Percentiles rank a stretch among this genome's conserved stretches.
Evolutionary conservation across 2,329 filamentous ascomycete species (phyloP).

Genomic region (Colletotrichum karsti): DNA sequence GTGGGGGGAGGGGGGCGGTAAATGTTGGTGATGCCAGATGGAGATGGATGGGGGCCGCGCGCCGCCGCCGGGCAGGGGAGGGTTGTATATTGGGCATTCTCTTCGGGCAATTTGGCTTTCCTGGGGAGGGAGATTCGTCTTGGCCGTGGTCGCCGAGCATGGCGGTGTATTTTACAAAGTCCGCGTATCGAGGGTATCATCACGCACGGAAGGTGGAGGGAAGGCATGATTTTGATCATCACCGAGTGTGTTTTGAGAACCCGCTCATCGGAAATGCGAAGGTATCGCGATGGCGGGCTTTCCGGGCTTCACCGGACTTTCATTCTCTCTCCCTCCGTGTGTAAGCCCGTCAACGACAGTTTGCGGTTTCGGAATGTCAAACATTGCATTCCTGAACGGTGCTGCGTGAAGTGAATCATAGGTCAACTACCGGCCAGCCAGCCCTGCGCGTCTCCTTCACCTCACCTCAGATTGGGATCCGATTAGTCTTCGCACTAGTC

Average conservation of each 20-base stretch:
- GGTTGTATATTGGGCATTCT: too few species aligned
- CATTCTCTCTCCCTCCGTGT: rapidly evolving
- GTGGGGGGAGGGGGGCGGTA: slow-evolving; percentile 4
- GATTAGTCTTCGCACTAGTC: neutral
- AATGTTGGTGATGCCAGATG: too few species aligned
- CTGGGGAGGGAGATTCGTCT: too few species aligned
- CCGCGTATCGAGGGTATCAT: too few species aligned
- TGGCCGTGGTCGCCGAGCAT: too few species aligned
- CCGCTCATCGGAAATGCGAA: neutral
- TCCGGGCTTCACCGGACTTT: neutral
- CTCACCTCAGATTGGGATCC: neutral
- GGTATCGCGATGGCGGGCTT: neutral
- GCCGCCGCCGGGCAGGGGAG: too few species aligned
- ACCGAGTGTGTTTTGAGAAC: too few species aligned
- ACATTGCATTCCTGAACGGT: too few species aligned
- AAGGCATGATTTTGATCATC: neutral
- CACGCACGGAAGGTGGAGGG: too few species aligned
- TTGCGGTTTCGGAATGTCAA: neutral
- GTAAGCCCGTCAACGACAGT: too few species aligned
- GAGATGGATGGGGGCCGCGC: neutral
- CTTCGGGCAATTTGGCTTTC: too few species aligned
- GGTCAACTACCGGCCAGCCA: neutral
- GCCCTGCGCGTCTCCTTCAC: neutral
- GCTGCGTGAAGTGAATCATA: neutral
- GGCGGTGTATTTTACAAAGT: too few species aligned